Conservation (phyloP, 495 filamentous ascomycete genomes). For the Staphylotrichum longicolle region DNA sequence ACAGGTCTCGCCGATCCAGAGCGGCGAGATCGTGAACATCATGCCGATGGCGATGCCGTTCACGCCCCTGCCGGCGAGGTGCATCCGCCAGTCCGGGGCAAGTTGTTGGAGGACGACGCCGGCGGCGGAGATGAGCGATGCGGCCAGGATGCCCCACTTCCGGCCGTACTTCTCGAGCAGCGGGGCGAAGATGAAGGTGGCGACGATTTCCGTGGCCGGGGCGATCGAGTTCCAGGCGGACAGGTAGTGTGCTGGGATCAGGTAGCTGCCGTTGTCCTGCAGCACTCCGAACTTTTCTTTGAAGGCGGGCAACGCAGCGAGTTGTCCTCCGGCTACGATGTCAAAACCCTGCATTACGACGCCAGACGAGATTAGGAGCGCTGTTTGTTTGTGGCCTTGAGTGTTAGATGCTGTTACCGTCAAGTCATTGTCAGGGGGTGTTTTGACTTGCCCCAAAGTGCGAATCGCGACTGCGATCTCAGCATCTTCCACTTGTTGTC, state of each 20-base stretch:
- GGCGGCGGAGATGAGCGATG: background rate
- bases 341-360: conserved; percentile 1
- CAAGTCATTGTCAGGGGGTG: background rate
- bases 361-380: background rate
- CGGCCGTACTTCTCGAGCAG: conserved; percentile 2
- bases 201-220: background rate
- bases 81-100: background rate
- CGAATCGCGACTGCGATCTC: background rate
- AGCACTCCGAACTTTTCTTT: background rate
- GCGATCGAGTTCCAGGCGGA: conserved; percentile 1
- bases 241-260: background rate
- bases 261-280: background rate
- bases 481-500: conserved; percentile 1
- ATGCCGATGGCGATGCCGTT: conserved; percentile 1
- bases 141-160: background rate
- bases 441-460: background rate
- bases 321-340: background rate
- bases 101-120: conserved; percentile 2
- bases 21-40: conserved; percentile 1
- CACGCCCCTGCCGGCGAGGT: background rate
- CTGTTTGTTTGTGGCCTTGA: background rate
- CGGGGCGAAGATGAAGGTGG: background rate
- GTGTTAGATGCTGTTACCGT: background rate
- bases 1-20: conserved; percentile 1
- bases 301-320: background rate